Evolutionary conservation across 2,329 filamentous ascomycete species (phyloP).

Genomic region (Lasiodiplodia sp.): DNA sequence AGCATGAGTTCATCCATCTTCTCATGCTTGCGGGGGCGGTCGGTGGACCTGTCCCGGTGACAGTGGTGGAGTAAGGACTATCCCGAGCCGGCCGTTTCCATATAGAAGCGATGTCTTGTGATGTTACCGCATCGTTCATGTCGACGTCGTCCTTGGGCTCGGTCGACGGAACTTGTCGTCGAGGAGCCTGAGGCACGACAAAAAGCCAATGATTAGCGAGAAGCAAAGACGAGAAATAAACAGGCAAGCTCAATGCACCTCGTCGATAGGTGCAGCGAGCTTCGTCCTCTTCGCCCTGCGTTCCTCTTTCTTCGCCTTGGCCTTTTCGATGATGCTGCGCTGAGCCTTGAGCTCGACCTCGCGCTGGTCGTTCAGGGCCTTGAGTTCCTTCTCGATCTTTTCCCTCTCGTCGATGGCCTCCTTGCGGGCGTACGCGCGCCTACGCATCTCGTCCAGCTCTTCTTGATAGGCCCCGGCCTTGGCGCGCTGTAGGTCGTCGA

Average conservation of each 20-base stretch:
- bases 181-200: background rate
- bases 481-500: slow-evolving; percentile 45
- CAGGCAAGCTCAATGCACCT: slow-evolving; percentile 16
- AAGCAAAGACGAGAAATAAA: background rate
- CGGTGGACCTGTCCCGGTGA: background rate
- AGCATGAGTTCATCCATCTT: background rate
- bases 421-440: slow-evolving; percentile 44
- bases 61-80: background rate
- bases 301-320: slow-evolving; percentile 44
- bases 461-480: slow-evolving; percentile 42
- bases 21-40: background rate
- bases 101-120: background rate
- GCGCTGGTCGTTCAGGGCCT: slow-evolving; percentile 53
- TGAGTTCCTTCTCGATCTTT: slow-evolving; percentile 52
- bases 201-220: slow-evolving; percentile 5
- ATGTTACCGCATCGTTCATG: background rate
- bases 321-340: slow-evolving; percentile 49
- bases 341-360: slow-evolving; percentile 54
- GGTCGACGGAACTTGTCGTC: background rate
- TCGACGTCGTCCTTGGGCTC: background rate
- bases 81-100: background rate
- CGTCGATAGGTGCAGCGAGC: slow-evolving; percentile 28
- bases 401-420: slow-evolving; percentile 51
- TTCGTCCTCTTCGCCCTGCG: slow-evolving; percentile 41
- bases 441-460: slow-evolving; percentile 40